Percentiles rank a stretch among this genome's conserved stretches.
Evolutionary conservation across 306 rosid species (phyloP).

Genomic region (cucumber (Cucumis sativus)): DNA sequence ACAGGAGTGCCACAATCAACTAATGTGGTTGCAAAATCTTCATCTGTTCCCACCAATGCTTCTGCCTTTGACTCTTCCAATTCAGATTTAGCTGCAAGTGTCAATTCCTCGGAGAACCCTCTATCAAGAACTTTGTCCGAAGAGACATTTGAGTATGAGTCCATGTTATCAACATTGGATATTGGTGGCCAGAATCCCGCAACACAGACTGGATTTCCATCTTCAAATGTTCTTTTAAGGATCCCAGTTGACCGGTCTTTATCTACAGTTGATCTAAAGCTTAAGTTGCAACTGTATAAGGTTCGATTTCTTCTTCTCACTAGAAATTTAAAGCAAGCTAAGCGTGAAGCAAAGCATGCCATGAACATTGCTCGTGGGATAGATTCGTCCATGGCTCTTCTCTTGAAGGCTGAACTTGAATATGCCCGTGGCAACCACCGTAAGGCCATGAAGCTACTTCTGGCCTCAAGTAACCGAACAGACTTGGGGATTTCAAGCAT

Average conservation of each 20-base stretch:
- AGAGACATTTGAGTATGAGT: conserved; percentile 69
- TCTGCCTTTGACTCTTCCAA: conserved; percentile 47
- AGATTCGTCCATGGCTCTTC: conserved; percentile 87
- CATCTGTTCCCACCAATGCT: conserved; percentile 39
- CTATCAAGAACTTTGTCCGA: conserved; percentile 63
- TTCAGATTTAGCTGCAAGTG: conserved; percentile 51
- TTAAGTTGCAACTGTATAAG: conserved; percentile 85
- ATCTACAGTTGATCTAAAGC: conserved; percentile 74
- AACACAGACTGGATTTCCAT: conserved; percentile 44
- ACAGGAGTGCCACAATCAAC: conserved; percentile 44
- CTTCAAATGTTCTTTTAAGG: conserved; percentile 56
- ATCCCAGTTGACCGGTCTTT: conserved; percentile 45
- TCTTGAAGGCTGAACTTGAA: conserved; percentile 92
- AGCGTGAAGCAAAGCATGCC: conserved; percentile 89
- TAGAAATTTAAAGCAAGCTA: conserved; percentile 85
- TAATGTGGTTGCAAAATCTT: conserved; percentile 45
- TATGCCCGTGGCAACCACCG: conserved; percentile 95
- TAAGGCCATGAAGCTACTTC: conserved; percentile 87
- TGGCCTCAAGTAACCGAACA: conserved; percentile 72
- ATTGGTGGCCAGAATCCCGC: conserved; percentile 51
- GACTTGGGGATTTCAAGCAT: conserved; percentile 61
- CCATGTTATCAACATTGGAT: conserved; percentile 38
- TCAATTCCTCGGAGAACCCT: conserved; percentile 51
- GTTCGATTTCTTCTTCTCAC: conserved; percentile 81
- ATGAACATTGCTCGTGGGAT: conserved; percentile 88